phyloP scores from a whole-genome alignment of 768 basidiomycete species.

The Termitomyces sp. region DNA sequence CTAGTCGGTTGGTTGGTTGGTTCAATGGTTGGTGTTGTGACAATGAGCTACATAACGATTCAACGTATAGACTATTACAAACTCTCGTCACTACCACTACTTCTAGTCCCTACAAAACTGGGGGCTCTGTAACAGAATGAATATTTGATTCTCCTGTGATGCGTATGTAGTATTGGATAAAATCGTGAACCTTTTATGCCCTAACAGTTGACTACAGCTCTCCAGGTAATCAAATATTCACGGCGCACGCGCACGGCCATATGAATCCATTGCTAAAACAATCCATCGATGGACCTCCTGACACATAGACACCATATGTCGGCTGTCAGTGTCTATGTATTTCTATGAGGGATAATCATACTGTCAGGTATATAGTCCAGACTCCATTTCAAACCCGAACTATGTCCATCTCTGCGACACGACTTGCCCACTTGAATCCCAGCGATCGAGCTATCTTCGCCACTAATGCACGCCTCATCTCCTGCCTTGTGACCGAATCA shows the following conservation, averaged over 20 bases:
- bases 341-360: background rate
- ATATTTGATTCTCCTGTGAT: too few relatives aligned
- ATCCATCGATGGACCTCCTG: background rate
- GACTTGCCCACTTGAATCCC: constrained; percentile 31
- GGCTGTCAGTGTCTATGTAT: background rate
- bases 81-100: too few relatives aligned
- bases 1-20: too few relatives aligned
- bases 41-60: too few relatives aligned
- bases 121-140: too few relatives aligned
- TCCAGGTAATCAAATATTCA: background rate
- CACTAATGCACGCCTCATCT: constrained; percentile 48
- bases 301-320: background rate
- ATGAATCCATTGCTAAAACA: background rate
- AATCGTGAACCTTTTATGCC: too few relatives aligned
- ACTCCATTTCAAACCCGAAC: background rate
- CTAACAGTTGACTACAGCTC: background rate
- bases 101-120: too few relatives aligned
- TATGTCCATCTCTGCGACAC: constrained; percentile 27
- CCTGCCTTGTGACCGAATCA: constrained; percentile 59
- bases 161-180: too few relatives aligned
- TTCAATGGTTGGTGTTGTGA: too few relatives aligned
- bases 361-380: background rate
- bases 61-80: too few relatives aligned
- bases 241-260: background rate
- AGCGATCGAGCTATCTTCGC: constrained; percentile 47